These are phyloP conservation scores for Colletotrichum australisinense DNA, from an alignment of 2,329 filamentous ascomycete genomes.

Conservation along the genomic window DNA sequence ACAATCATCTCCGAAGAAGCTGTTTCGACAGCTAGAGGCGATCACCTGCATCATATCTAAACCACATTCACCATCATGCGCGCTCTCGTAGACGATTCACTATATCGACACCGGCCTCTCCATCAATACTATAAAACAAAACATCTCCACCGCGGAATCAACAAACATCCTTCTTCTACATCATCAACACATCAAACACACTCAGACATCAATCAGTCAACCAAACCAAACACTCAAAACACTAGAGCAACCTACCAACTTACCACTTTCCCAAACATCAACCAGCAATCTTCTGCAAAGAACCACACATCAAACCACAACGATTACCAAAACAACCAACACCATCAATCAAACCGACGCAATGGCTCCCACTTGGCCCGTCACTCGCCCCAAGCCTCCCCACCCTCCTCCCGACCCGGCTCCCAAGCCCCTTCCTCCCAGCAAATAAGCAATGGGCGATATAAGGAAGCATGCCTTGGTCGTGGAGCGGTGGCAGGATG, in stretches of 20 bases:
- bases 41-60: not conserved
- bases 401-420: not conserved
- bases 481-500: not conserved
- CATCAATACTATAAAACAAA: not conserved
- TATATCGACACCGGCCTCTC: not conserved
- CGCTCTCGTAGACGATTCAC: not conserved
- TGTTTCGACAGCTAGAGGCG: not conserved
- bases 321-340: not conserved
- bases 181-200: not conserved
- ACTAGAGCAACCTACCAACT: not conserved
- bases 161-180: not conserved
- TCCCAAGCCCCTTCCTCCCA: not conserved
- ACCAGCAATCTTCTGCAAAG: no score
- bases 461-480: not conserved
- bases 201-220: not conserved
- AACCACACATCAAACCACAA: not conserved
- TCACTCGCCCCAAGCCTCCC: not conserved
- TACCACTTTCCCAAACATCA: no score
- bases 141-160: not conserved
- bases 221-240: not conserved
- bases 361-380: not conserved
- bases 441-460: not conserved
- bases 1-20: not conserved
- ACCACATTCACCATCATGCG: not conserved
- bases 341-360: not conserved